Evolutionary conservation across 441 rosid species (phyloP).

Genomic region (Cnidoscolus chayamansa): DNA sequence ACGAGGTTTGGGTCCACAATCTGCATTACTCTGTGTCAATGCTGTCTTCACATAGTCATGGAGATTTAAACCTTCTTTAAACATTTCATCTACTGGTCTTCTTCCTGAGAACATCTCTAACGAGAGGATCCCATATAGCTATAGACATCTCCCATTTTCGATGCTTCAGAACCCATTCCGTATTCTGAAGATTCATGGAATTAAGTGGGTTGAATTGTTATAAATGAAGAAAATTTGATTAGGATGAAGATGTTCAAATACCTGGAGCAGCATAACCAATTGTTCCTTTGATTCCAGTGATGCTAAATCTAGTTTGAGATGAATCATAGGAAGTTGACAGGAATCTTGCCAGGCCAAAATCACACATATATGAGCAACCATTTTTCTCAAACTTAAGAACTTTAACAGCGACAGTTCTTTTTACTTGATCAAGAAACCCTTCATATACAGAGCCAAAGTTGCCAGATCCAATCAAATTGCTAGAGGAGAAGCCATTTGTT

Average conservation of each 20-base stretch:
- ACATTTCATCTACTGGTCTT: slow-evolving; percentile 20
- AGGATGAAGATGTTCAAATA: neutral
- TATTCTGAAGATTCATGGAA: slow-evolving; percentile 12
- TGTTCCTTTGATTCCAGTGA: slow-evolving; percentile 19
- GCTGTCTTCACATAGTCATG: slow-evolving; percentile 11
- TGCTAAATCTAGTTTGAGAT: neutral
- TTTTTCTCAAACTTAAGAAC: slow-evolving; percentile 27
- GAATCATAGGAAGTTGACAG: neutral
- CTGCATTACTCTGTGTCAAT: neutral
- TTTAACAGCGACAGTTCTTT: slow-evolving; percentile 24
- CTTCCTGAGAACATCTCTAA: slow-evolving; percentile 21
- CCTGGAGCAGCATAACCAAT: slow-evolving; percentile 23
- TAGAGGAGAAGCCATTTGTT: slow-evolving; percentile 26
- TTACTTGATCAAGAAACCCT: slow-evolving; percentile 22
- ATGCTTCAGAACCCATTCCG: slow-evolving; percentile 12
- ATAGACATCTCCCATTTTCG: slow-evolving; percentile 15
- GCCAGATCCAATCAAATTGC: slow-evolving; percentile 30
- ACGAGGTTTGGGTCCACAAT: slow-evolving; percentile 8
- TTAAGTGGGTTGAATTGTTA: neutral
- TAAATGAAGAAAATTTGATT: no score
- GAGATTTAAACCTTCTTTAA: neutral
- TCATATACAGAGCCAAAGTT: slow-evolving; percentile 31
- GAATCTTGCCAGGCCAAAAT: slow-evolving; percentile 19
- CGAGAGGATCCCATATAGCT: slow-evolving; percentile 16
- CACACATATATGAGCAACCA: slow-evolving; percentile 18